Percentiles rank a stretch among this genome's conserved stretches.
Evolutionary conservation across 139 green algal genomes (phyloP).

Genomic region (Chlorella sp.): DNA sequence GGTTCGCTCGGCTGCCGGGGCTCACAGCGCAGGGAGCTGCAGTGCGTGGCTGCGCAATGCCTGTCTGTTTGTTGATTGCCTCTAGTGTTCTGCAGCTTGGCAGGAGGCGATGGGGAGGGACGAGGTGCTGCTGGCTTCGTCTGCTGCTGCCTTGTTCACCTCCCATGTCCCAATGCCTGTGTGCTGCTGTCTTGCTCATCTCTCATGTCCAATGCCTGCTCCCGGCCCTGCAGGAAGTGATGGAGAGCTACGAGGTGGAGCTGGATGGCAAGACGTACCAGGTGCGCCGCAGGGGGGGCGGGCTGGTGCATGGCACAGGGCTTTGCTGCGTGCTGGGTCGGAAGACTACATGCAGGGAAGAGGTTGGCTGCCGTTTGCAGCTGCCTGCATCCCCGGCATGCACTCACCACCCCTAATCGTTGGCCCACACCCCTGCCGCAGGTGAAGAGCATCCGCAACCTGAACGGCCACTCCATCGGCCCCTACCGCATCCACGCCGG

Average conservation of each 20-base stretch:
- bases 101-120: background rate
- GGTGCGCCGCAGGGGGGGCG: conserved; percentile 30
- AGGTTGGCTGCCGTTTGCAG: too few relatives aligned
- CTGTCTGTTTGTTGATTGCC: too few relatives aligned
- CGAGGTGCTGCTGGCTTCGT: background rate
- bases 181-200: background rate
- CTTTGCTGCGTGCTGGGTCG: too few relatives aligned
- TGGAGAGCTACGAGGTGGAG: conserved; percentile 97
- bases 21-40: too few relatives aligned
- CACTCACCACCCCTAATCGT: too few relatives aligned
- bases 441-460: conserved; percentile 84
- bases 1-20: too few relatives aligned
- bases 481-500: conserved; percentile 97
- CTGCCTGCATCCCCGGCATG: too few relatives aligned
- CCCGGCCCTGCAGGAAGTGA: conserved; percentile 76
- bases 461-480: conserved; percentile 98
- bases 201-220: background rate
- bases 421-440: background rate
- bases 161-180: background rate
- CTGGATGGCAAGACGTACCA: conserved; percentile 93
- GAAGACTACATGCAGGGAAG: too few relatives aligned
- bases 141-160: background rate
- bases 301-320: background rate
- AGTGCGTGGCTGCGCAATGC: too few relatives aligned
- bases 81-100: background rate